Evolutionary conservation across 2,329 filamentous ascomycete species (phyloP).

Genomic region (Stachybotrys elegans): DNA sequence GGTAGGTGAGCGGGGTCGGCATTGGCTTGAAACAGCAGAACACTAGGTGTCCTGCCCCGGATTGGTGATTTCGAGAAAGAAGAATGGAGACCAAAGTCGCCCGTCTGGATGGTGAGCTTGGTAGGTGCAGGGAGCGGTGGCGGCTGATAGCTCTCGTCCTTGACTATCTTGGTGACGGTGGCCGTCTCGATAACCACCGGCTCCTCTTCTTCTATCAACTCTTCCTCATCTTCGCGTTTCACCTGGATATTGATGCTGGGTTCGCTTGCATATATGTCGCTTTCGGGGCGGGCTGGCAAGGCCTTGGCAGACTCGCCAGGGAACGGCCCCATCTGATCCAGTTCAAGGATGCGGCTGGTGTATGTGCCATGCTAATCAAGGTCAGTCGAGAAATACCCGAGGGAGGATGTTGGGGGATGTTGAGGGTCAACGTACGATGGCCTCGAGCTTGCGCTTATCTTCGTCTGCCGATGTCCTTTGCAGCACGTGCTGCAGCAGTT

Average conservation of each 20-base stretch:
- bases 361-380: slow-evolving; percentile 75
- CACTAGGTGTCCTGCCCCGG: slow-evolving; percentile 21
- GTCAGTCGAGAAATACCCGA: slow-evolving; percentile 6
- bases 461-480: slow-evolving; percentile 77
- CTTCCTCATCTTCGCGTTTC: slow-evolving; percentile 14
- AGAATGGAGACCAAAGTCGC: slow-evolving; percentile 36
- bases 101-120: slow-evolving; percentile 14
- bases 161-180: slow-evolving; percentile 41
- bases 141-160: slow-evolving; percentile 18
- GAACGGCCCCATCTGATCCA: slow-evolving; percentile 65
- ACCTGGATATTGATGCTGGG: slow-evolving; percentile 9
- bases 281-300: slow-evolving; percentile 66
- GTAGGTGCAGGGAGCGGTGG: slow-evolving; percentile 15
- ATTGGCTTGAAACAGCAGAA: slow-evolving; percentile 39
- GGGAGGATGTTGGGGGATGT: neutral
- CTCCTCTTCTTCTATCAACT: slow-evolving; percentile 40
- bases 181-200: slow-evolving; percentile 45
- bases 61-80: slow-evolving; percentile 48
- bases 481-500: slow-evolving; percentile 82
- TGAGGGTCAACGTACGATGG: slow-evolving; percentile 64
- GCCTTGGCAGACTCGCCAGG: slow-evolving; percentile 60
- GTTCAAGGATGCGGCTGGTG: slow-evolving; percentile 80
- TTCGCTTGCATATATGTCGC: slow-evolving; percentile 28
- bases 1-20: slow-evolving; percentile 60
- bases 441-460: slow-evolving; percentile 84